Base-by-base conservation (phyloP, 352 stramenopile species). In the Phytopythium helicoides region DNA sequence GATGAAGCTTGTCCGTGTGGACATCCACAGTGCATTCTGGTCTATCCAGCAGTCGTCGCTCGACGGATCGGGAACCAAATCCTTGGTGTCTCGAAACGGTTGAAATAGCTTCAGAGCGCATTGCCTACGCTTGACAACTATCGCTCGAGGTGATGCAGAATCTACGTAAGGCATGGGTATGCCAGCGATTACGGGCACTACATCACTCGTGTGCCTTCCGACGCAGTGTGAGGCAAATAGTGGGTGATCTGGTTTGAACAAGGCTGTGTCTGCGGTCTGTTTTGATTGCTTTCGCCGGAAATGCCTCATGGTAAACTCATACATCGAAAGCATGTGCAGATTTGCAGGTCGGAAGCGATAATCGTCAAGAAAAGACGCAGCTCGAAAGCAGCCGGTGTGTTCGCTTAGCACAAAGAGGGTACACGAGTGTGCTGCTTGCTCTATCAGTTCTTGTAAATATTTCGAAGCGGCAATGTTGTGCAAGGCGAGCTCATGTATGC, bases 91-190 rank as follows among this genome's bases (percentile, higher is more conserved):
- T 26, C 40, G 40, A n/a, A 47, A 47, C 2, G 40, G n/a, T n/a
- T n/a, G n/a, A n/a, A n/a, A n/a, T n/a, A n/a, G n/a, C n/a, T n/a
- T n/a, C n/a, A n/a, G n/a, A 7, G 40, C 40, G 21, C 21, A 36
- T 41, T 34, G 16, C n/a, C 49, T n/a, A 14, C 40, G 8, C 40
- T 47, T 47, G 40, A 33, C 21, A 15, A 47, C 21, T 3, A 47
- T 10, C 4, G 26, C 40, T 7, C 21, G 40, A 15, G 40, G 40
- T 4, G 40, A 33, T 14, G n/a, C 40, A 18, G 19, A 25, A 14
- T 47, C 18, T 14, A 47, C 9, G 40, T 33, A 47, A 3, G 40
- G 40, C 21, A 47, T 33, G 2, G 21, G 40, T 23, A 47, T n/a
- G 8, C 40, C 40, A 0, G 19, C 19, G 40, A 47, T 8, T 4